phyloP scores from a whole-genome alignment of 768 basidiomycete genomes.

The Lepiota brunneoincarnata region DNA sequence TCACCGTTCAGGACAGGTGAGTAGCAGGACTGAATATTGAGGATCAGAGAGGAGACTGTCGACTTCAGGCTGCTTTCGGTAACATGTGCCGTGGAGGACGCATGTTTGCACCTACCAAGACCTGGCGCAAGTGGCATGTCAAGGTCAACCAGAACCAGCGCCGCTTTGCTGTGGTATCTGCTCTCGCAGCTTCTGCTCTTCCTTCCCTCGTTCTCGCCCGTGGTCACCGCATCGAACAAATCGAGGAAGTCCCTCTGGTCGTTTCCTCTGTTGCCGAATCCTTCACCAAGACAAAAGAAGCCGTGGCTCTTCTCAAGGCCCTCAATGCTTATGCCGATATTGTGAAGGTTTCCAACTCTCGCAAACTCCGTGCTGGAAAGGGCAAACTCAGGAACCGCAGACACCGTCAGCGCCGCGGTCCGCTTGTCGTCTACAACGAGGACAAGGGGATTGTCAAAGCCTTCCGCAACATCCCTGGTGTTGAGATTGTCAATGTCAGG shows the following conservation, averaged over 20 bases:
- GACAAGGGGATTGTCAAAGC: constrained; percentile 98
- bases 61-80: constrained; percentile 87
- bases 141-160: constrained; percentile 99
- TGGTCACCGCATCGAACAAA: constrained; percentile 97
- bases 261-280: constrained; percentile 77
- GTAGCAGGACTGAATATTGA: constrained; percentile 15
- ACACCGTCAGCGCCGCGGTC: constrained; percentile 95
- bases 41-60: constrained; percentile 4
- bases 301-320: constrained; percentile 88
- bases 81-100: constrained; percentile 99
- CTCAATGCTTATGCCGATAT: constrained; percentile 90
- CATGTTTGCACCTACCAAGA: constrained; percentile 99
- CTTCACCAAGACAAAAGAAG: constrained; percentile 95
- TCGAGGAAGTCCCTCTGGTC: constrained; percentile 96
- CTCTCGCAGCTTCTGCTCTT: constrained; percentile 95
- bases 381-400: constrained; percentile 97
- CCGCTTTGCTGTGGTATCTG: constrained; percentile 96
- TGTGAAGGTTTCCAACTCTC: constrained; percentile 94
- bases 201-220: constrained; percentile 98
- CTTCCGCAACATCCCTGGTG: constrained; percentile 98
- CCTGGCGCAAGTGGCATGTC: constrained; percentile 99
- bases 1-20: constrained; percentile 93
- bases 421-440: constrained; percentile 94
- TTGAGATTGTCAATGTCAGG: constrained; percentile 93
- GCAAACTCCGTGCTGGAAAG: constrained; percentile 95